Evolutionary conservation across 768 basidiomycete species (phyloP).

Genomic region (Russula virescens): DNA sequence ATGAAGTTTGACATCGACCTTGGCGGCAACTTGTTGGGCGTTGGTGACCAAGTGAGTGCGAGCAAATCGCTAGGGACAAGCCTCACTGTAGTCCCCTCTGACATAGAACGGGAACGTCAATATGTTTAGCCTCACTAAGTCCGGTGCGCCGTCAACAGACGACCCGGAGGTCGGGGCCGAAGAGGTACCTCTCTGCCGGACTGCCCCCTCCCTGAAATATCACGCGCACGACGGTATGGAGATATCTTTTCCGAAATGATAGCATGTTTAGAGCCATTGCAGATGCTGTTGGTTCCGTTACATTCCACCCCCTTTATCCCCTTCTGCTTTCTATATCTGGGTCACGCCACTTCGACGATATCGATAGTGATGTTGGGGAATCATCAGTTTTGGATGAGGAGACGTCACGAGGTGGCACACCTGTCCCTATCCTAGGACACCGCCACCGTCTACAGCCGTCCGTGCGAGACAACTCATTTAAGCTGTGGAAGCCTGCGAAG

Average conservation of each 20-base stretch:
- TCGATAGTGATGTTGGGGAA: constrained; percentile 2
- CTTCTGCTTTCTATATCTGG: constrained; percentile 64
- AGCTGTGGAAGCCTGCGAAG: constrained; percentile 4
- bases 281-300: constrained; percentile 72
- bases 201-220: constrained; percentile 36
- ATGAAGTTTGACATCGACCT: constrained; percentile 72
- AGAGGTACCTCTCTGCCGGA: background rate
- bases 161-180: constrained; percentile 11
- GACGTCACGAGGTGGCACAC: constrained; percentile 4
- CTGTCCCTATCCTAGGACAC: background rate
- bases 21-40: constrained; percentile 54
- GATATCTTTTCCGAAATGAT: background rate
- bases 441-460: constrained; percentile 5
- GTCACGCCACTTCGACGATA: constrained; percentile 58
- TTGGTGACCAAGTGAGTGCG: constrained; percentile 60
- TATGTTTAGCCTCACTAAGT: constrained; percentile 42
- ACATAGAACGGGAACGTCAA: constrained; percentile 52
- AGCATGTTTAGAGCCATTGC: background rate
- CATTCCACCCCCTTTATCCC: constrained; percentile 63
- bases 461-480: constrained; percentile 14
- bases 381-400: background rate
- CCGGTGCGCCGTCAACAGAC: constrained; percentile 2
- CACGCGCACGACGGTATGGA: constrained; percentile 52
- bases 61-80: background rate
- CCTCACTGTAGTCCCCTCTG: background rate